phyloP scores from a whole-genome alignment of 2,329 filamentous ascomycete genomes.

The Aspergillus alliaceus region DNA sequence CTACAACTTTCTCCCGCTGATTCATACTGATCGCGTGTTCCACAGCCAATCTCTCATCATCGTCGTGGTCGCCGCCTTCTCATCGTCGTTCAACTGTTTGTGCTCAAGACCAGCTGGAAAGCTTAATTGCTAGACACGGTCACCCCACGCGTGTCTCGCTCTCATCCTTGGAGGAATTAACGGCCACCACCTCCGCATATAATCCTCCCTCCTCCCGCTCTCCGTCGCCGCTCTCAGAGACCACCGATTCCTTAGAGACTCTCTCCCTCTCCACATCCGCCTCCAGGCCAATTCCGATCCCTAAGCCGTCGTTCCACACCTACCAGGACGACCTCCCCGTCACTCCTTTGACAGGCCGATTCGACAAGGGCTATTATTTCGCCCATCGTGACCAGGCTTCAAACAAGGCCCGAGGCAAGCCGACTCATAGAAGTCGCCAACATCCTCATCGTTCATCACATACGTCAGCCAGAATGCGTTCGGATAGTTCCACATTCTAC shows the following conservation, averaged over 20 bases:
- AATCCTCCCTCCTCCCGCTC: slow-evolving; percentile 31
- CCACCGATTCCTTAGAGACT: slow-evolving; percentile 26
- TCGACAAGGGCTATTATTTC: slow-evolving; percentile 37
- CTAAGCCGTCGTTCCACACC: slow-evolving; percentile 23
- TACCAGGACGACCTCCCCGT: slow-evolving; percentile 36
- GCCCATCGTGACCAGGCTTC: slow-evolving; percentile 29
- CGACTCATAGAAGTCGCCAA: slow-evolving; percentile 13
- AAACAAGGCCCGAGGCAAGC: slow-evolving; percentile 13
- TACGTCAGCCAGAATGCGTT: slow-evolving; percentile 29
- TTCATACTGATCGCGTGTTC: slow-evolving; percentile 28
- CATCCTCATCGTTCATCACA: slow-evolving; percentile 12
- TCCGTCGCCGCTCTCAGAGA: slow-evolving; percentile 23
- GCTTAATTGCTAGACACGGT: slow-evolving; percentile 38
- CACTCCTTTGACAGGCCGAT: slow-evolving; percentile 40
- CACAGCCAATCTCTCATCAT: slow-evolving; percentile 22
- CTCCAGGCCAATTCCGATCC: slow-evolving; percentile 38
- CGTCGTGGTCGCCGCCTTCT: slow-evolving; percentile 24
- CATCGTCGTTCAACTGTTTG: slow-evolving; percentile 24
- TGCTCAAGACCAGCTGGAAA: slow-evolving; percentile 37
- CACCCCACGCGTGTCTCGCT: slow-evolving; percentile 40
- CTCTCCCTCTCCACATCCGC: slow-evolving; percentile 27
- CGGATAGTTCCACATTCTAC: slow-evolving; percentile 33
- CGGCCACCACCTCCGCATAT: slow-evolving; percentile 38
- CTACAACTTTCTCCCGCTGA: slow-evolving; percentile 13
- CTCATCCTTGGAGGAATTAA: slow-evolving; percentile 39